phyloP scores from a whole-genome alignment of 257 asterid genomes.

The Anisodus tanguticus region DNA sequence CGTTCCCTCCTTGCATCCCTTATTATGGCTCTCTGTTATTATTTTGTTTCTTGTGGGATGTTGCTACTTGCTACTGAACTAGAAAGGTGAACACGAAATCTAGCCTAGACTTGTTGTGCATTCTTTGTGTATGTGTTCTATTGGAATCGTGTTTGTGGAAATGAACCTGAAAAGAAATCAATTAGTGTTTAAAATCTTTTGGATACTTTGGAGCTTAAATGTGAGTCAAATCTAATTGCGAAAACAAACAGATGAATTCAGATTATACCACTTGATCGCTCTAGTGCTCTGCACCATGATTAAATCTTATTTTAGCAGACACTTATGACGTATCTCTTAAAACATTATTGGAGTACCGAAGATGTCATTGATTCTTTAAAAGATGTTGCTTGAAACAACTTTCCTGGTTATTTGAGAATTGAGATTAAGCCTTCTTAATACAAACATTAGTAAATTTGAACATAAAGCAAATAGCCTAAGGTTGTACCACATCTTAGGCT shows the following conservation, averaged over 20 bases:
- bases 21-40: conserved; percentile 13
- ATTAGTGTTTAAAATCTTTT: neutral
- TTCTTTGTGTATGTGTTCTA: neutral
- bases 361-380: no score
- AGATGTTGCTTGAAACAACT: no score
- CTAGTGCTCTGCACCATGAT: neutral
- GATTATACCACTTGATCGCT: neutral
- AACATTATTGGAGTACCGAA: no score
- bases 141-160: neutral
- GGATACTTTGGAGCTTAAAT: neutral
- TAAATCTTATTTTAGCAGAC: neutral
- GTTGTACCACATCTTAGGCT: neutral
- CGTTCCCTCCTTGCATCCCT: neutral
- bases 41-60: neutral
- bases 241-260: neutral
- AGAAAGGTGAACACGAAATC: neutral
- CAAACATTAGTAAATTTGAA: neutral
- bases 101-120: neutral
- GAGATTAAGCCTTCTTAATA: neutral
- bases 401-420: neutral
- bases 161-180: neutral
- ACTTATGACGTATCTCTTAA: neutral
- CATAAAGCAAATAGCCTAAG: neutral
- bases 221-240: neutral
- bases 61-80: neutral